Evolutionary conservation across 140 eudicot genomes (phyloP), one percentile per base, ranked within the genome.

Genomic region (Cichorium intybus): DNA sequence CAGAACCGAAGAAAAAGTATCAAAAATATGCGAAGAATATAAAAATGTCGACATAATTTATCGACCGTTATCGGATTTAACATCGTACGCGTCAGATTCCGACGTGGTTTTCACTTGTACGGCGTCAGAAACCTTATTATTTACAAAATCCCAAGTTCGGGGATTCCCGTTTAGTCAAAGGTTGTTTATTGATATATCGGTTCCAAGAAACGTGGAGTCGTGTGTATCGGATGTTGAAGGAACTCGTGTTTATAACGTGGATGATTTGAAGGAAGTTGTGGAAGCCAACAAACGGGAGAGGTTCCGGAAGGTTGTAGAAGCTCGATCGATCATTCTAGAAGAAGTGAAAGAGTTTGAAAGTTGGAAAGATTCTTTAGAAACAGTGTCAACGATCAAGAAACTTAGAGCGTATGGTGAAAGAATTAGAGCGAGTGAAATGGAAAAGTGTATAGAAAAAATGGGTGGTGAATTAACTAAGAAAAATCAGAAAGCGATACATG

Each of bases 361-460:
- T 10, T 81, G 89, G 93, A 90, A 86, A 74, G 95, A 90, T 77
- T 90, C 95, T 34, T 76, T 86, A 20, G 95, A 90, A 78, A 84
- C 97, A 14, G 93, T 87, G 20, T 89, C 94, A n/a, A 84, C 97
- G 10, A 82, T 90, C 43, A 90, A 87, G 85, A 90, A 81, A 77
- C 89, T 90, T 14, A 66, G 85, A 61, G 85, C 94, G 0, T 84
- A 87, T 58, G 81, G 84, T 0, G 93, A 90, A 55, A 79, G 97
- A 75, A 87, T 87, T 3, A 77, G 94, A 33, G 73, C 76, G 39
- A 56, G 95, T 31, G 97, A 90, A 82, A 22, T 87, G 59, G 94
- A 84, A 21, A 90, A 84, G 66, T 90, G 93, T 48, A 41, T 90
- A 69, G 80, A 87, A 14, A 90, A 64, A 76, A 69, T 87, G 79